phyloP scores from a whole-genome alignment of 2,329 filamentous ascomycete species.

The Stylonectria norvegica region DNA sequence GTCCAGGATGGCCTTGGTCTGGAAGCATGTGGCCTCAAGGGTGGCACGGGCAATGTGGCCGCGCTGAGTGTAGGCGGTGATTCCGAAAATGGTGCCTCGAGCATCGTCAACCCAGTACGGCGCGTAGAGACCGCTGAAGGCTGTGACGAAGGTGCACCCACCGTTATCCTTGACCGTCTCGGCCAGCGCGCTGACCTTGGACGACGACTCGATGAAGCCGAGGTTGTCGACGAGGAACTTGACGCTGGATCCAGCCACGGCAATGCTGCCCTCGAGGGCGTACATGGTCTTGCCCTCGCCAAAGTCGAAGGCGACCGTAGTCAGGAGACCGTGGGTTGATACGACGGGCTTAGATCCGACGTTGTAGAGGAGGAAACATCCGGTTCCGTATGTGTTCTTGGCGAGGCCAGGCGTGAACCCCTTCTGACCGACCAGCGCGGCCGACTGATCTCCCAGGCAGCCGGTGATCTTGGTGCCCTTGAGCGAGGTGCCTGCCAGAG shows the following conservation, averaged over 20 bases:
- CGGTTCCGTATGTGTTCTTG: slow-evolving; percentile 85
- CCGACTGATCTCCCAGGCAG: slow-evolving; percentile 78
- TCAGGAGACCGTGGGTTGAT: slow-evolving; percentile 71
- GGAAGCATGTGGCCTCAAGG: slow-evolving; percentile 77
- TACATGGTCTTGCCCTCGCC: slow-evolving; percentile 65
- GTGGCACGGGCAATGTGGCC: slow-evolving; percentile 78
- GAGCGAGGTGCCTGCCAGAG: slow-evolving; percentile 57
- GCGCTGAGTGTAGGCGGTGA: slow-evolving; percentile 71
- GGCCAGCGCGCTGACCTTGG: slow-evolving; percentile 44
- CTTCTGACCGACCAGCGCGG: slow-evolving; percentile 75
- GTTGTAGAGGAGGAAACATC: slow-evolving; percentile 82
- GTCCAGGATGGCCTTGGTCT: slow-evolving; percentile 77
- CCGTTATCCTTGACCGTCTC: slow-evolving; percentile 62
- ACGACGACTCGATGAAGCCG: slow-evolving; percentile 49
- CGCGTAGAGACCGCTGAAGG: slow-evolving; percentile 76
- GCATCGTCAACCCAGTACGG: slow-evolving; percentile 86
- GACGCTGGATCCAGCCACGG: slow-evolving; percentile 71
- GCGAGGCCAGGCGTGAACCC: slow-evolving; percentile 72
- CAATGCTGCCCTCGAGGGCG: slow-evolving; percentile 73
- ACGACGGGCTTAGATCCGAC: slow-evolving; percentile 76
- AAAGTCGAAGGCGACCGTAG: slow-evolving; percentile 76
- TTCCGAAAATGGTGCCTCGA: slow-evolving; percentile 74
- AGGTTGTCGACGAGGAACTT: slow-evolving; percentile 63
- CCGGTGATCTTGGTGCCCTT: slow-evolving; percentile 69
- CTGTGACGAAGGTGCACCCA: slow-evolving; percentile 73